Conservation (phyloP, 2,329 filamentous ascomycete species). For the Fusarium sterilihyphosum region DNA sequence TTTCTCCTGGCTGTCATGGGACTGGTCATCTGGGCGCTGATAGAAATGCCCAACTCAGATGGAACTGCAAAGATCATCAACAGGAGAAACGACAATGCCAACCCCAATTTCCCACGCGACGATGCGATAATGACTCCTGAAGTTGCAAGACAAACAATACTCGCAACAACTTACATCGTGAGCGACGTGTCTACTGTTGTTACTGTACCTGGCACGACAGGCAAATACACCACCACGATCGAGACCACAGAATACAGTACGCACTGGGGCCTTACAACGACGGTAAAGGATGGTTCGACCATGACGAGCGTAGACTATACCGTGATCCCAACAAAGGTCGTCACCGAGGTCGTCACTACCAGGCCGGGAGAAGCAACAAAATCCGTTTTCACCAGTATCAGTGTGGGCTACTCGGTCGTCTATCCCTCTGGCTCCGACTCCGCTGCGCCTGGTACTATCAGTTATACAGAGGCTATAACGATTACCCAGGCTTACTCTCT, state of each 20-base stretch:
- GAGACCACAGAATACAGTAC: slow-evolving; percentile 26
- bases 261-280: slow-evolving; percentile 13
- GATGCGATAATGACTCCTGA: slow-evolving; percentile 1
- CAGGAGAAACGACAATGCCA: slow-evolving; percentile 11
- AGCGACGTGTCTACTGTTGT: slow-evolving; percentile 24
- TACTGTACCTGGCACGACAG: slow-evolving; percentile 36
- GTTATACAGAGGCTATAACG: slow-evolving; percentile 11
- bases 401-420: slow-evolving; percentile 18
- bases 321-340: slow-evolving; percentile 22
- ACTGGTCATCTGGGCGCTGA: slow-evolving; percentile 37
- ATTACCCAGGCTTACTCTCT: slow-evolving; percentile 13
- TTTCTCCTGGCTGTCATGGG: slow-evolving; percentile 35
- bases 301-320: slow-evolving; percentile 9
- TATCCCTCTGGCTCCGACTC: slow-evolving; percentile 4
- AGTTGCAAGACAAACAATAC: not conserved
- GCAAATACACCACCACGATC: slow-evolving; percentile 31
- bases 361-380: slow-evolving; percentile 5
- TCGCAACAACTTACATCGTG: slow-evolving; percentile 30
- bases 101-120: not conserved
- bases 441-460: not conserved
- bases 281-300: slow-evolving; percentile 14
- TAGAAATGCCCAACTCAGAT: slow-evolving; percentile 40
- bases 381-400: slow-evolving; percentile 3
- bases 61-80: slow-evolving; percentile 30
- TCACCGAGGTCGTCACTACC: slow-evolving; percentile 17